A percentile compares a stretch with the other conserved stretches of the same genome.
phyloP scores from a whole-genome alignment of 2,329 filamentous ascomycete genomes.

The Daldinia eschscholtzii region DNA sequence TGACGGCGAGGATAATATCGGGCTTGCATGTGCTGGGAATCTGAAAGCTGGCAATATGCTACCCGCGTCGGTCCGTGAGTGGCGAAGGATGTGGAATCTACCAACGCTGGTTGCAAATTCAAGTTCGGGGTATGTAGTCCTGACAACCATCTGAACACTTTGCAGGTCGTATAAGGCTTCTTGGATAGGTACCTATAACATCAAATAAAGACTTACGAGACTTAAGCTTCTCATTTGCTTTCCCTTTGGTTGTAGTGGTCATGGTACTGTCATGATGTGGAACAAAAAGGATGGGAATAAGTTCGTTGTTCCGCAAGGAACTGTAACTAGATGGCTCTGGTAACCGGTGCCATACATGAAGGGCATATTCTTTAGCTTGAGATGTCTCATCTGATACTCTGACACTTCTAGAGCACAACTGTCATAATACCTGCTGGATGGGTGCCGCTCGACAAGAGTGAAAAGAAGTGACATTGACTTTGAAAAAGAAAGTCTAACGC shows the following conservation, averaged over 20 bases:
- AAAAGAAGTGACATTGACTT: not conserved
- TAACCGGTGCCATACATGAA: too few species aligned
- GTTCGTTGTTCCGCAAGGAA: too few species aligned
- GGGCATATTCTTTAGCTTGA: too few species aligned
- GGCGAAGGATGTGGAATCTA: not conserved
- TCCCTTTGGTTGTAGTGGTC: not conserved
- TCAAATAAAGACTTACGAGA: not conserved
- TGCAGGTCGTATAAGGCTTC: not conserved
- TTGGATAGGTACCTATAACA: not conserved
- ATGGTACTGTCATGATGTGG: not conserved
- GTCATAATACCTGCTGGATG: too few species aligned
- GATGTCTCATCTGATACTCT: too few species aligned
- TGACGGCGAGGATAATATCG: not conserved
- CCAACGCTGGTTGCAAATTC: not conserved
- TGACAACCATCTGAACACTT: not conserved
- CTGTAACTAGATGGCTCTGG: too few species aligned
- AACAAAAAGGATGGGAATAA: too few species aligned
- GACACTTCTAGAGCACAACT: too few species aligned
- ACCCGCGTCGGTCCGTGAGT: not conserved
- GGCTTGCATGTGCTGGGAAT: not conserved
- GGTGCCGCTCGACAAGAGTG: not conserved
- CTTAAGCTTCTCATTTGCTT: not conserved
- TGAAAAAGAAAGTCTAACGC: not conserved
- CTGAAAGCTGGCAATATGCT: not conserved
- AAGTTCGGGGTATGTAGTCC: not conserved